Evolutionary conservation across 768 basidiomycete genomes (phyloP), one percentile per base, ranked within the genome.

Genomic region (Boletus rubroflammeus): DNA sequence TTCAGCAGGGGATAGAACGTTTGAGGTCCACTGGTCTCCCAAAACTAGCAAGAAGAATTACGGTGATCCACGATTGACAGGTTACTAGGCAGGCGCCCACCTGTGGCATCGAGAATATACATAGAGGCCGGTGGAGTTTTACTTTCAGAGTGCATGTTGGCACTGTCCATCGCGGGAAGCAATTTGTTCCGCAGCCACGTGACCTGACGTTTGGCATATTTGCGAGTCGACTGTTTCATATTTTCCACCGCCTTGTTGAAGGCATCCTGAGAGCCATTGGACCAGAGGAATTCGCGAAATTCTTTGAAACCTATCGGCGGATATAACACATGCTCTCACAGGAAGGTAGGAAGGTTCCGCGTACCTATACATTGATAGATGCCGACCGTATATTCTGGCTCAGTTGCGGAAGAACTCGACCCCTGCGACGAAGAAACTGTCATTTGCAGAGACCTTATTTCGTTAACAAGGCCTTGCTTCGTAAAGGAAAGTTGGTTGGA

Each of bases 361-460:
- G 40, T 63, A 89, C 95, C 96, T 55, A 99, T 99, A 0, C 92
- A 83, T 68, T 99, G 97, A 70, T 90, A 98, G 53, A 98, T 89
- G 1, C 97, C 96, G 10, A 86, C 70, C 0, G 90, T 90, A 62
- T 84, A 88, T 64, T 93, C 81, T 13, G 56, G 50, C 31, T 60
- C 50, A 0, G 31, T 28, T 32, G 34, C 15, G n/a, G 45, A 47
- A 25, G 50, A 49, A 21, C 32, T 36, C 1, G 36, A 17, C 10
- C 48, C 28, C 35, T 40, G 41, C 1, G 51, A 41, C 6, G 55
- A 55, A 28, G 59, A 54, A 32, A 62, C 61, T 8, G 64, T 64
- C 14, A 56, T 54, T 29, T 75, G 72, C 46, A 96, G 67, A 47
- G 76, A 73, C 21, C 74, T 75, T 44, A 98, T 83, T 73, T 99